Evolutionary conservation across 192 early-diverging fungal species (phyloP).

Genomic region (Podila clonocystis): DNA sequence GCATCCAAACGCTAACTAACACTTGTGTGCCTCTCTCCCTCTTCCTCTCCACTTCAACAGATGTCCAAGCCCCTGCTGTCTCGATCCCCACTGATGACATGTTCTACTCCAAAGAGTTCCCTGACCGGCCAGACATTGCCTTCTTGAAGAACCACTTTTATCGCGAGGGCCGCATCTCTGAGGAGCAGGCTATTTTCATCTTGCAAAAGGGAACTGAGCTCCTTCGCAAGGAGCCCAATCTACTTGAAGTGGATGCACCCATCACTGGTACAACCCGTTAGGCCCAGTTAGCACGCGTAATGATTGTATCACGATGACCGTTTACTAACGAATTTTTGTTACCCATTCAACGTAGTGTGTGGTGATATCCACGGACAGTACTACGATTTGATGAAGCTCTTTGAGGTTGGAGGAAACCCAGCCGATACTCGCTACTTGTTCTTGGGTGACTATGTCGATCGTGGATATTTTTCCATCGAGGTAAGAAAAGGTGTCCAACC

Average conservation of each 20-base stretch:
- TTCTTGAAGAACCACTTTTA: slow-evolving; percentile 94
- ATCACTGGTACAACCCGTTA: slow-evolving; percentile 74
- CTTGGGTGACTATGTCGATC: slow-evolving; percentile 96
- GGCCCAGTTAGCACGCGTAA: not conserved
- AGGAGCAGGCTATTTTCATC: slow-evolving; percentile 92
- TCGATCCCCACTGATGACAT: slow-evolving; percentile 58
- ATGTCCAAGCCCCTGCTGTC: slow-evolving; percentile 66
- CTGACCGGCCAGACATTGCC: slow-evolving; percentile 78
- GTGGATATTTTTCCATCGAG: slow-evolving; percentile 98
- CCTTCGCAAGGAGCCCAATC: slow-evolving; percentile 82
- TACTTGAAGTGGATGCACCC: slow-evolving; percentile 90
- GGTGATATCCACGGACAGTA: slow-evolving; percentile 99
- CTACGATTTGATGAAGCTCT: slow-evolving; percentile 97
- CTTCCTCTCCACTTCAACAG: slow-evolving; percentile 17
- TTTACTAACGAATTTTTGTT: not conserved
- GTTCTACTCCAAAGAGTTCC: slow-evolving; percentile 65
- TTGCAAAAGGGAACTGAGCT: slow-evolving; percentile 84
- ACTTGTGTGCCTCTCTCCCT: not conserved
- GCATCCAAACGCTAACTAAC: too few species aligned
- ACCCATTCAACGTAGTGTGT: slow-evolving; percentile 66
- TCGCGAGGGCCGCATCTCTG: slow-evolving; percentile 89
- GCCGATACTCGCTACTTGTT: slow-evolving; percentile 92
- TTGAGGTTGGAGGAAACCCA: slow-evolving; percentile 96
- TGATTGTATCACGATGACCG: not conserved
- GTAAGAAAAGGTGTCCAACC: slow-evolving; percentile 48